Percentiles rank a stretch among this genome's conserved stretches.
Conservation (phyloP, 257 asterid genomes). For the Scutellaria galericulata region DNA sequence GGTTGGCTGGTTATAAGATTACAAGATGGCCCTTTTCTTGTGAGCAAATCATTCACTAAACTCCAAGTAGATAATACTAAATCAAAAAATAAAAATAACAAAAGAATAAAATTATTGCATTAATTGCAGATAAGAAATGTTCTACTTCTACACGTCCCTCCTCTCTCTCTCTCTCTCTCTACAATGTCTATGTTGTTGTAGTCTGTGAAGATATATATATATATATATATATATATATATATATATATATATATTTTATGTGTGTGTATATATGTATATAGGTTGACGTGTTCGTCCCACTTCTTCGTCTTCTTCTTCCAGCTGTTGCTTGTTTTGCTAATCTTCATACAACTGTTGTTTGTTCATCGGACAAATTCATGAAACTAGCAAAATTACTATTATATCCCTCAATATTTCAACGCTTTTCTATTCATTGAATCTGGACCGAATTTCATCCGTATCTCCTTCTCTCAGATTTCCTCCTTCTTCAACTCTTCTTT, state of each 20-base stretch:
- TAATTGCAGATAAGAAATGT: background rate
- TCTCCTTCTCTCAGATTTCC: constrained; percentile 8
- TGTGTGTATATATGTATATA: no score
- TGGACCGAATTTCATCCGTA: constrained; percentile 26
- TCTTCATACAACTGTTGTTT: constrained; percentile 9
- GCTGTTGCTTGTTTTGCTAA: background rate
- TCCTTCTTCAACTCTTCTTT: constrained; percentile 5
- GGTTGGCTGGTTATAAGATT: no score
- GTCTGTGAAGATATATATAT: background rate
- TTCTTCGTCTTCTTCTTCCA: background rate
- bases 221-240: no score
- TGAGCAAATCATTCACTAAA: background rate
- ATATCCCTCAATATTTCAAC: constrained; percentile 31
- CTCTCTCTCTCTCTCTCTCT: background rate
- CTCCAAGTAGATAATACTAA: background rate
- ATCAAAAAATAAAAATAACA: background rate
- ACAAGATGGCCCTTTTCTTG: constrained; percentile 16
- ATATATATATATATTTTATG: no score
- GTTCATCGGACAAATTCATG: background rate
- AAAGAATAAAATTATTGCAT: background rate
- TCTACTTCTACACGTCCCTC: no score
- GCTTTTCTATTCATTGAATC: constrained; percentile 39
- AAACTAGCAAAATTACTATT: background rate
- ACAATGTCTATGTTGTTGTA: constrained; percentile 18
- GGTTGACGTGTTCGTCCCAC: no score